Base-by-base conservation (phyloP, 2,329 filamentous ascomycete genomes). In the Botrytis aclada region DNA sequence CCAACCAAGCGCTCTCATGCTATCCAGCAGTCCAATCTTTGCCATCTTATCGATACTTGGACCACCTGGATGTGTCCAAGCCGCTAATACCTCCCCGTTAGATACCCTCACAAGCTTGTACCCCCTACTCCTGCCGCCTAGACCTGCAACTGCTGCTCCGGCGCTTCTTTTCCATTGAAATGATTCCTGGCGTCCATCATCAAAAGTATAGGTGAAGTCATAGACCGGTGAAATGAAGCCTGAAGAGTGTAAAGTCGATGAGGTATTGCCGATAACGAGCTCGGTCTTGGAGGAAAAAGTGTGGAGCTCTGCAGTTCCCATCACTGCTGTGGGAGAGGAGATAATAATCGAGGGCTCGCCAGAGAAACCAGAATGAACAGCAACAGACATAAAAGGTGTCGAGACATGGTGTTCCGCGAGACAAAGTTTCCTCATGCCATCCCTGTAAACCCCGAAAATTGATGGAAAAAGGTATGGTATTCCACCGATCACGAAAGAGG, bases 11-110 rank as follows among this genome's bases (percentile, higher is more conserved):
- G 16, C 18, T 10, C 65, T 67, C 47, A 37, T 51, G 41, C 70
- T 67, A 18, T 72, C 70, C 62, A 72, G 39, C 9, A 72, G 29
- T 41, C 47, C 70, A 47, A 72, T 39, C 25, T 72, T 72, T 6
- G 62, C 70, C 29, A 72, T 9, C 20, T 67, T 72, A 20, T 58
- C 47, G n/a, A 60, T 6, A 22, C 37, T 58, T 29, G 12, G n/a
- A 2, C 51, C 32, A 22, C 29, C 32, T 8, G 62, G 51, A 18
- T 41, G 32, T 2, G 62, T 47, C 70, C 70, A 72, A 14, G 70
- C 62, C 18, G 70, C 70, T 10, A 72, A 22, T 4, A 72, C 25
- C 39, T 67, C 43, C 32, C 62, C 70, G 12, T 16, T 67, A 32
- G 25, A 34, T 6, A 34, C 39, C 22, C 70, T 66, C 62, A 67